phyloP scores from a whole-genome alignment of 805 yeast genomes.

The Lipomyces mesembrius region DNA sequence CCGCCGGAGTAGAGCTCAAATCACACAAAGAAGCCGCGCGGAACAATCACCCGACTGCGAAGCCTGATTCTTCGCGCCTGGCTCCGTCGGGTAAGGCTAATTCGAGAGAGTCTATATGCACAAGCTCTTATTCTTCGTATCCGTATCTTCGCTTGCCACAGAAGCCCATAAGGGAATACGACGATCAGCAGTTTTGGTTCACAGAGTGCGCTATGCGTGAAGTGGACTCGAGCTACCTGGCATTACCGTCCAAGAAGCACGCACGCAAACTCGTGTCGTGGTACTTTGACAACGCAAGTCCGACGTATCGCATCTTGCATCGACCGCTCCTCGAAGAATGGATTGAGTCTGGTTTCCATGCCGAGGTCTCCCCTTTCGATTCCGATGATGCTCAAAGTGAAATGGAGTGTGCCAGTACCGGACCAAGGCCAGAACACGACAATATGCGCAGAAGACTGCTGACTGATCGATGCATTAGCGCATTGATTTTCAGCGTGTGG shows the following conservation, averaged over 20 bases:
- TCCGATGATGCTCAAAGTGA: background rate
- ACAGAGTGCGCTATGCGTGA: conserved; percentile 13
- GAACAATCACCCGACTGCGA: no score
- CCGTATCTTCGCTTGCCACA: background rate
- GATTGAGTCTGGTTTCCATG: conserved; percentile 32
- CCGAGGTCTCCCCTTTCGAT: conserved; percentile 18
- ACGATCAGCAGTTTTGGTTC: conserved; percentile 17
- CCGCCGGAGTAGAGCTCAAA: background rate
- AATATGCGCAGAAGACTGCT: conserved; percentile 14
- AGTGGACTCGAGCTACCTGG: conserved; percentile 24
- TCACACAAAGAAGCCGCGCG: no score
- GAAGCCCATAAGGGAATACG: background rate
- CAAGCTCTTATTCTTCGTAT: background rate
- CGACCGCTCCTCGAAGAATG: conserved; percentile 31
- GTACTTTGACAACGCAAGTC: conserved; percentile 34
- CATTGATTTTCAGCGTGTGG: conserved; percentile 29
- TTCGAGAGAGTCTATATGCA: background rate
- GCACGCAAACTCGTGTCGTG: conserved; percentile 22
- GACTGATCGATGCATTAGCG: conserved; percentile 19
- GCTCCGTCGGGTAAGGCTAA: background rate
- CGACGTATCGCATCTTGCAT: conserved; percentile 32
- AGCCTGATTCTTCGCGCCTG: background rate
- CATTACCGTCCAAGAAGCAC: conserved; percentile 26
- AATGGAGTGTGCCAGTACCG: background rate
- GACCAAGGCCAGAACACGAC: conserved; percentile 12